Base-by-base conservation (phyloP, 1,284 basidiomycete genomes). In the Mycena sp. region DNA sequence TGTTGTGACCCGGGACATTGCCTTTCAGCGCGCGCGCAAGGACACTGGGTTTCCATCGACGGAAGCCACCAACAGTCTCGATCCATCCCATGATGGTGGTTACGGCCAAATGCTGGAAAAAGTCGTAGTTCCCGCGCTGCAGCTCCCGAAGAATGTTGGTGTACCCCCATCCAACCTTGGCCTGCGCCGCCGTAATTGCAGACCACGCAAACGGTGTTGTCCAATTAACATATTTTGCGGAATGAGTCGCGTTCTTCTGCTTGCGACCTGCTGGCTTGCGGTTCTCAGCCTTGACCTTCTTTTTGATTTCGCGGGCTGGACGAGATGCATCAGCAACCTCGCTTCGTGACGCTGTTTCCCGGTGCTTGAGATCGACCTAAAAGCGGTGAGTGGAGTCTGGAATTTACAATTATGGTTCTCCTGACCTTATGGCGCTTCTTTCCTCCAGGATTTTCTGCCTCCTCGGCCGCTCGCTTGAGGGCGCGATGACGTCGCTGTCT, bases 361-460 rank as follows among this genome's bases (percentile, higher is more conserved):
- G 32, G 32, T 41, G 40, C 51, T 41, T 54, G 6, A 54, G 30
- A 26, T 37, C 51, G 19, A 54, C 35, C 51, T 54, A n/a, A 38
- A 40, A 54, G 5, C 4, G 14, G 56, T 58, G 12, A 50, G 56
- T 43, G 26, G 26, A 12, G 16, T 38, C 19, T 3, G 14, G 17
- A 23, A n/a, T 37, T 26, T n/a, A 37, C 2, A 23, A 12, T 25
- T 10, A 12, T 11, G 9, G 35, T 44, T 11, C 6, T 29, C 6
- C 56, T 58, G 11, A 58, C 56, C 38, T 48, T 46, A 4, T 23
- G 41, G 6, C 46, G 46, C 37, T 58, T 58, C 28, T 28, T 38
- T 49, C 45, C 46, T 25, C 48, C 23, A 49, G 37, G 35, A 40
- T 45, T 38, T 32, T 55, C n/a, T 16, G 30, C 4, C n/a, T 57